Evolutionary conservation across 2,329 filamentous ascomycete species (phyloP), one percentile per base, ranked within the genome.

Genomic region (Reticulascus tulasneorum): DNA sequence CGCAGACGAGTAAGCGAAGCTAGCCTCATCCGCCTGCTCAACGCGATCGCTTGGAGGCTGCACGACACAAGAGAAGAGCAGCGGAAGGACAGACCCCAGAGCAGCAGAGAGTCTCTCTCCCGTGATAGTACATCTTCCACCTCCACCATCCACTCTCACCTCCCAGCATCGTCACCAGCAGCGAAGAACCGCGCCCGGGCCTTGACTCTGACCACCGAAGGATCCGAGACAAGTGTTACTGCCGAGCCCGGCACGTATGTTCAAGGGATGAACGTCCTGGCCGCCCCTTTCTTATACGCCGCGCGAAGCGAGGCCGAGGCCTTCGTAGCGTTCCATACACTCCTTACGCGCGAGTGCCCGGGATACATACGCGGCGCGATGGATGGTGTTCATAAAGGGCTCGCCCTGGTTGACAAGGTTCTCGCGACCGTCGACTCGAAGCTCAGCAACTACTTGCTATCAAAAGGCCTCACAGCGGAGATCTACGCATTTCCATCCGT

Each of bases 201-300:
- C 21, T 56, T 77, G 37, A 76, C 76, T 10, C 63, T 82, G 36
- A 82, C 77, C 2, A 82, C 75, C 0, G 79, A 83, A 53, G 72
- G 79, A 43, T 74, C 82, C 47, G 44, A 45, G 24, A 35, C 44
- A 7, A 75, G 74, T 38, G 53, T 60, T 15, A 69, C 66, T 4
- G 64, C 67, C 21, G 83, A 87, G 50, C 77, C 86, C 9, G 87
- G 89, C 21, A 90, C 86, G 25, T 98, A 98, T 52, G 91, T 98
- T 3, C 93, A 98, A 62, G 93, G 93, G 48, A 97, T 98, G 91
- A 98, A 98, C 57, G 93, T 98, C 25, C 77, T 98, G 12, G 91
- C 90, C 9, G 93, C 93, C 1, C 93, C 93, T 0, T 96, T 98
- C 55, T 72, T 98, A 29, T 98, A 98, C 59, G 89, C 88, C 6